phyloP scores from a whole-genome alignment of 2,329 filamentous ascomycete species.

The Apiospora koreana region DNA sequence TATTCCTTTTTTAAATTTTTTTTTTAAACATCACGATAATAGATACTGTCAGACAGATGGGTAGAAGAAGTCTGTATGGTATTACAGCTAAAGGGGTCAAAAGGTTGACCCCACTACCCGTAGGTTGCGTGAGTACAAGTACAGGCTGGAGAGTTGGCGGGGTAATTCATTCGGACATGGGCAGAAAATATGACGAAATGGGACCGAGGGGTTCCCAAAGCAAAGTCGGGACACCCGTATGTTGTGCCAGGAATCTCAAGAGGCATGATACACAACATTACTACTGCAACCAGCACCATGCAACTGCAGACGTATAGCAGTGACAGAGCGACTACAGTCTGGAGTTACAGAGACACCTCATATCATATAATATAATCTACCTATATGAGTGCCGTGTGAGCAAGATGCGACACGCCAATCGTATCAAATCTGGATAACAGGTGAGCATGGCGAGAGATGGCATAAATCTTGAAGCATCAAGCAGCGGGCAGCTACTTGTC shows the following conservation, averaged over 20 bases:
- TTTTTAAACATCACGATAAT: too few relatives aligned
- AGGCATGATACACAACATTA: not conserved
- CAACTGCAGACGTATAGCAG: not conserved
- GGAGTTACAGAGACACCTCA: too few relatives aligned
- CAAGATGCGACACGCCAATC: not conserved
- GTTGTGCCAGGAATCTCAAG: not conserved
- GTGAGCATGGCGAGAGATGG: not conserved
- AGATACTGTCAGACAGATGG: not conserved
- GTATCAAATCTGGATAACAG: not conserved
- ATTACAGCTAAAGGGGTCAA: not conserved
- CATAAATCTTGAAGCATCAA: not conserved
- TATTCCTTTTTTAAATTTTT: too few relatives aligned
- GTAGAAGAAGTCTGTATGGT: not conserved
- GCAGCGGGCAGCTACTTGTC: not conserved
- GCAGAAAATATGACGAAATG: constrained; percentile 4
- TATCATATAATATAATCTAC: too few relatives aligned
- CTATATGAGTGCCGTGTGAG: not conserved
- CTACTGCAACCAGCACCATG: not conserved
- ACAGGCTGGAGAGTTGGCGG: not conserved
- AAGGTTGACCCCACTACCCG: not conserved
- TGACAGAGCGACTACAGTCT: too few relatives aligned
- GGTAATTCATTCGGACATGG: not conserved
- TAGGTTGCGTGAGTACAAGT: not conserved
- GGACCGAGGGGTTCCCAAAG: not conserved
- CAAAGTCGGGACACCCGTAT: not conserved